These are phyloP conservation scores for Penicillium glabrum DNA, from an alignment of 2,329 filamentous ascomycete genomes.

Conservation along the genomic window DNA sequence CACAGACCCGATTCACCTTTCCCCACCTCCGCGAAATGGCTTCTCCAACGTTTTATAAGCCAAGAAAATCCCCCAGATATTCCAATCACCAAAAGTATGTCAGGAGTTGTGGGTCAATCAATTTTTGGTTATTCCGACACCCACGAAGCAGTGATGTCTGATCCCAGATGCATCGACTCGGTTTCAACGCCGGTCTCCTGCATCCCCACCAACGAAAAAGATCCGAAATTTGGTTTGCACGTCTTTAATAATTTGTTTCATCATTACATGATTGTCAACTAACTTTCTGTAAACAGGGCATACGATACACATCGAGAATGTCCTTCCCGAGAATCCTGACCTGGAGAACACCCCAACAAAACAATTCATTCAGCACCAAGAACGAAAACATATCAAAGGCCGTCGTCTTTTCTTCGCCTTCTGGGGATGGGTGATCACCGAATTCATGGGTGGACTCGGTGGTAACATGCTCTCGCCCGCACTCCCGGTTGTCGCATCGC, in stretches of 20 bases:
- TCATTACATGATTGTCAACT: not conserved
- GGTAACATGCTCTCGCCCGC: not conserved
- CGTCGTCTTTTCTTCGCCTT: not conserved
- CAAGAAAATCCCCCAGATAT: not conserved
- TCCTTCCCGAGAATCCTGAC: not conserved
- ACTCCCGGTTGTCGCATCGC: not conserved
- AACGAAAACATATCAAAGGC: not conserved
- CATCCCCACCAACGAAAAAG: not conserved
- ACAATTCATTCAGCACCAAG: not conserved
- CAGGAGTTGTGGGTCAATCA: not conserved
- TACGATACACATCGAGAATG: not conserved
- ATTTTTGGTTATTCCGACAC: not conserved
- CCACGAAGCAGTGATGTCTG: not conserved
- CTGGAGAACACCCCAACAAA: not conserved
- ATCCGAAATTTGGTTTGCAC: not conserved
- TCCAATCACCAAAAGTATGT: not conserved
- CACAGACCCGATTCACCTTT: not conserved
- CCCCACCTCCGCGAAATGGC: not conserved
- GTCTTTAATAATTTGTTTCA: not conserved
- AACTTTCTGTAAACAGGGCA: not conserved
- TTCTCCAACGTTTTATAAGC: not conserved
- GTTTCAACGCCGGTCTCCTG: not conserved
- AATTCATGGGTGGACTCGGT: not conserved
- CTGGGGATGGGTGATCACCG: not conserved
- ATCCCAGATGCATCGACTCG: not conserved